Evolutionary conservation across 2,329 filamentous ascomycete genomes (phyloP).

Genomic region (Sclerotinia spermophila): DNA sequence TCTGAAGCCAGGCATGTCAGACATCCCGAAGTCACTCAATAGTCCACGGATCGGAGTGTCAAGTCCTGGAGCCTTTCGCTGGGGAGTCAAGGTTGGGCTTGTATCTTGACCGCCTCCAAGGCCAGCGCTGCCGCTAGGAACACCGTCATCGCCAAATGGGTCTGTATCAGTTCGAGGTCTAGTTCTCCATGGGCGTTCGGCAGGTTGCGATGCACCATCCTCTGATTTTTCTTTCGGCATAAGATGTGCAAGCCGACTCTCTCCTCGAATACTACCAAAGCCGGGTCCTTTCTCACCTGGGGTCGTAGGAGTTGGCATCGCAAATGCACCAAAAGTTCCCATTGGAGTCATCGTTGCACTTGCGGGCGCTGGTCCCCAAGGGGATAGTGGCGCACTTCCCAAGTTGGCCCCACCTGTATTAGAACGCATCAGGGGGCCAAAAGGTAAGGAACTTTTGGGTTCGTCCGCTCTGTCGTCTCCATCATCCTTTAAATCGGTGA

Average conservation of each 20-base stretch:
- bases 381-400: constrained; percentile 44
- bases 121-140: constrained; percentile 64
- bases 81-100: constrained; percentile 47
- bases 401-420: constrained; percentile 49
- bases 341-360: constrained; percentile 68
- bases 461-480: constrained; percentile 52
- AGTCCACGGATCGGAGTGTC: constrained; percentile 42
- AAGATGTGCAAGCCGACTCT: constrained; percentile 82
- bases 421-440: constrained; percentile 50
- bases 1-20: constrained; percentile 55
- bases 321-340: constrained; percentile 88
- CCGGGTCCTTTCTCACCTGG: constrained; percentile 67
- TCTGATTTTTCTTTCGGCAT: constrained; percentile 76
- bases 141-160: constrained; percentile 64
- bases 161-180: constrained; percentile 69
- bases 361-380: constrained; percentile 43
- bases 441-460: constrained; percentile 39
- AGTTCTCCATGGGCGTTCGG: constrained; percentile 55
- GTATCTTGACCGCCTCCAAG: constrained; percentile 73
- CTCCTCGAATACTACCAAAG: constrained; percentile 64
- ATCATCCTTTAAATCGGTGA: constrained; percentile 49
- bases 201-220: constrained; percentile 52
- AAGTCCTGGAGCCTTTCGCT: constrained; percentile 42
- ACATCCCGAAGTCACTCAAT: constrained; percentile 59
- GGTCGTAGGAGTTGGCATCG: constrained; percentile 57